Percentiles rank a stretch among this genome's conserved stretches.
phyloP scores from a whole-genome alignment of 2,329 filamentous ascomycete species.

The Colletotrichum liaoningense region DNA sequence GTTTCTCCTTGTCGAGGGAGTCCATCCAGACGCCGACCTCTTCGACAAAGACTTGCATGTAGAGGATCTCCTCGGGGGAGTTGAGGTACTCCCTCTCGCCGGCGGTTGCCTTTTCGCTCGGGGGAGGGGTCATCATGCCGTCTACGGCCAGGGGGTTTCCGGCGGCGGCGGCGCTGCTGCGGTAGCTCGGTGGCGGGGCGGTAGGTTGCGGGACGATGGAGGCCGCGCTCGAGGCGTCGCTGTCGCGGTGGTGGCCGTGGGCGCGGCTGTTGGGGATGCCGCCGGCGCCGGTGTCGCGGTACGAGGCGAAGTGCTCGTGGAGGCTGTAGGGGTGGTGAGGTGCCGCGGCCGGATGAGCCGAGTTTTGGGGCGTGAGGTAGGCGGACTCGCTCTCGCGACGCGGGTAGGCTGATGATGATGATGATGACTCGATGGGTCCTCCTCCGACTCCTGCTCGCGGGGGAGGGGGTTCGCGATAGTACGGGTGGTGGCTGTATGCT shows the following conservation, averaged over 20 bases:
- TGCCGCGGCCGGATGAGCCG: conserved; percentile 42
- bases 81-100: conserved; percentile 72
- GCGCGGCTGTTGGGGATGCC: conserved; percentile 13
- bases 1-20: conserved; percentile 84
- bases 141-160: conserved; percentile 41
- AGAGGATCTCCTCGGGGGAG: conserved; percentile 82
- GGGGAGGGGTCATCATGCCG: conserved; percentile 53
- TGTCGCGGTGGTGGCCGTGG: conserved; percentile 46
- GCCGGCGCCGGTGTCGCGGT: conserved; percentile 3
- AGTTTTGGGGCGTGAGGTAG: conserved; percentile 41
- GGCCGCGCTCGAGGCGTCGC: conserved; percentile 52
- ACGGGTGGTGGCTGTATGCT: conserved; percentile 26
- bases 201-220: conserved; percentile 51
- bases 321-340: conserved; percentile 21
- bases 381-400: conserved; percentile 28
- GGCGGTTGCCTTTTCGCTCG: conserved; percentile 47
- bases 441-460: too few species aligned
- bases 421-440: neutral
- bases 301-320: conserved; percentile 19
- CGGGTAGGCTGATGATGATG: conserved; percentile 30
- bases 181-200: conserved; percentile 44
- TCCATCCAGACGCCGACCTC: conserved; percentile 97
- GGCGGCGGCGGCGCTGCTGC: conserved; percentile 39
- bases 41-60: conserved; percentile 92
- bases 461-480: neutral